These are phyloP conservation scores for Lophiostoma macrostomum DNA, from an alignment of 495 filamentous ascomycete genomes.

Conservation along the genomic window DNA sequence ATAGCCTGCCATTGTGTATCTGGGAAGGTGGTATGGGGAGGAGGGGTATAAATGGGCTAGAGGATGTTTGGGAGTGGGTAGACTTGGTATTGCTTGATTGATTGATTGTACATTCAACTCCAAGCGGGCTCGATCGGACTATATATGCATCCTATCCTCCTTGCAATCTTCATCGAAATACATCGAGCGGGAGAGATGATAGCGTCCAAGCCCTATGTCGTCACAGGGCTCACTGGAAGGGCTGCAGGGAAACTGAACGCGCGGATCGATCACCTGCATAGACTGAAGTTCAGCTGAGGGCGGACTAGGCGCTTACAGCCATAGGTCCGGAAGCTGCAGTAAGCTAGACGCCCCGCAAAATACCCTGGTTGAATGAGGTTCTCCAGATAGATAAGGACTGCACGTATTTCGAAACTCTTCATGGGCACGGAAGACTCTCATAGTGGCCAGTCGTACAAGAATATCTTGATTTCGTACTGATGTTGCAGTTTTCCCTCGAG, in stretches of 20 bases:
- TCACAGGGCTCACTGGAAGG: neutral
- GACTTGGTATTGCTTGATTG: neutral
- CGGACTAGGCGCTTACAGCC: too few relatives aligned
- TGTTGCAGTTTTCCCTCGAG: too few relatives aligned
- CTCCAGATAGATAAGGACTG: too few relatives aligned
- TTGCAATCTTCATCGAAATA: neutral
- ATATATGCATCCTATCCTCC: neutral
- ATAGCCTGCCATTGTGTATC: slow-evolving; percentile 21
- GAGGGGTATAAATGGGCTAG: neutral
- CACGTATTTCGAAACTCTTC: too few relatives aligned
- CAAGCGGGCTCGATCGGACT: neutral
- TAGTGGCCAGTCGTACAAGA: too few relatives aligned
- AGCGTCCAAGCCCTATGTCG: slow-evolving; percentile 2
- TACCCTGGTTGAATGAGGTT: too few relatives aligned
- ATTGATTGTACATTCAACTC: neutral
- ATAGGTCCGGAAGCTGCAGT: too few relatives aligned
- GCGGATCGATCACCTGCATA: neutral
- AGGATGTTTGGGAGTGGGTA: neutral
- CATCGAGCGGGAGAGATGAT: neutral
- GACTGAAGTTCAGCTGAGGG: neutral
- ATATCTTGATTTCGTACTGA: too few relatives aligned
- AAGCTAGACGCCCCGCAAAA: too few relatives aligned
- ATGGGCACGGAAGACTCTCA: too few relatives aligned
- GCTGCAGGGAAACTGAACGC: neutral
- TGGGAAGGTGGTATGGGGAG: neutral